These are phyloP conservation scores for Russula earlei DNA, from an alignment of 768 basidiomycete species.

Conservation along the genomic window DNA sequence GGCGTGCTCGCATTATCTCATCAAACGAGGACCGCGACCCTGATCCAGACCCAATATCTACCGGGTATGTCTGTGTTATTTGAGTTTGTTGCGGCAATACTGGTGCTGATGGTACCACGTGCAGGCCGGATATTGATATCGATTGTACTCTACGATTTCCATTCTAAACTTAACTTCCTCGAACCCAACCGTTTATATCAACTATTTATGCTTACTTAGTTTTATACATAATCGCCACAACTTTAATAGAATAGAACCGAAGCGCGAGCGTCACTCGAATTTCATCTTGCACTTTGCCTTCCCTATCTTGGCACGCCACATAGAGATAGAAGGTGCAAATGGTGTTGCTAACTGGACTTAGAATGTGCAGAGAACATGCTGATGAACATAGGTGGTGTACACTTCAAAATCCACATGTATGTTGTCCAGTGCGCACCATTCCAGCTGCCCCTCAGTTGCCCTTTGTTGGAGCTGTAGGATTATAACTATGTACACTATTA, in stretches of 20 bases:
- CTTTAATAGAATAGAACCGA: conserved; percentile 2
- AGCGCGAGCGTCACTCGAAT: too few species aligned
- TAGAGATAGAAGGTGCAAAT: too few species aligned
- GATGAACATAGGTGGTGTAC: too few species aligned
- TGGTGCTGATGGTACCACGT: neutral
- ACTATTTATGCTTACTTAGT: neutral
- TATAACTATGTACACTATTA: too few species aligned
- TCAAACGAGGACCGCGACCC: conserved; percentile 2
- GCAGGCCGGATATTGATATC: neutral
- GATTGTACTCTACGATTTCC: conserved; percentile 1
- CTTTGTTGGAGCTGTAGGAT: too few species aligned
- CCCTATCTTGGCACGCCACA: too few species aligned
- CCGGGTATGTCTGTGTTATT: conserved; percentile 5
- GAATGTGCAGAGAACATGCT: too few species aligned
- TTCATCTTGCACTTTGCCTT: too few species aligned
- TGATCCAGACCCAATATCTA: neutral
- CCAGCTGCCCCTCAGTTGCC: too few species aligned
- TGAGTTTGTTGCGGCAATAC: neutral
- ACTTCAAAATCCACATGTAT: too few species aligned
- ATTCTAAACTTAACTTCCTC: conserved; percentile 2
- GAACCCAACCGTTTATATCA: neutral
- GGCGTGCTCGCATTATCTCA: conserved; percentile 9
- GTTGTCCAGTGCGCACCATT: too few species aligned
- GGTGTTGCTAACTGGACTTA: too few species aligned
- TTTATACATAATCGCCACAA: neutral